Evolutionary conservation across 768 basidiomycete species (phyloP).

Genomic region (Antrodiella citrinella): DNA sequence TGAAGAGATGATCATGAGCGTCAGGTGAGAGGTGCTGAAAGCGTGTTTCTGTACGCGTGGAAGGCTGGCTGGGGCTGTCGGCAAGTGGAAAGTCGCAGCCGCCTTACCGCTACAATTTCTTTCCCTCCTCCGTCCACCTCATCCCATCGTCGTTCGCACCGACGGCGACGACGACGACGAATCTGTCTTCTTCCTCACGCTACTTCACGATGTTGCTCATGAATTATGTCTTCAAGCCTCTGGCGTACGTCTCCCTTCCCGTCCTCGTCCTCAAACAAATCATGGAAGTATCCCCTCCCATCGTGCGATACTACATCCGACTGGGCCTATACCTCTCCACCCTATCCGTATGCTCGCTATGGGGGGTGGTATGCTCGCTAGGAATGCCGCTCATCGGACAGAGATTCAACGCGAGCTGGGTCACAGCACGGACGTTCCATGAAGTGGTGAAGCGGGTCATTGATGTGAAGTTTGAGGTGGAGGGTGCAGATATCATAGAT

Average conservation of each 20-base stretch:
- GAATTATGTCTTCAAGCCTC: constrained; percentile 50
- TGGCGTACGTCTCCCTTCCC: constrained; percentile 74
- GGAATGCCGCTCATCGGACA: constrained; percentile 60
- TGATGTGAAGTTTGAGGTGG: constrained; percentile 65
- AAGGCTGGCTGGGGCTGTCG: background rate
- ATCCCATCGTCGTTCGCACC: background rate
- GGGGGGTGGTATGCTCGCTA: constrained; percentile 61
- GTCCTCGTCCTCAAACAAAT: constrained; percentile 55
- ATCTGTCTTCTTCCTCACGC: constrained; percentile 1
- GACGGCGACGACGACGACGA: constrained; percentile 5
- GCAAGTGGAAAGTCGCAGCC: background rate
- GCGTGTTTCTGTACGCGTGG: background rate
- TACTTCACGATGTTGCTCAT: constrained; percentile 51
- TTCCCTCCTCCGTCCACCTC: constrained; percentile 1
- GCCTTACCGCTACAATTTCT: constrained; percentile 1
- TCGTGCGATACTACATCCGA: constrained; percentile 66
- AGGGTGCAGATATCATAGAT: constrained; percentile 77
- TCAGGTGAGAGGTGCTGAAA: background rate
- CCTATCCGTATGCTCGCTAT: constrained; percentile 60
- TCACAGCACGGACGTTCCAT: constrained; percentile 84
- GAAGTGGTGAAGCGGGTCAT: constrained; percentile 50
- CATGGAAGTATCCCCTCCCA: constrained; percentile 39
- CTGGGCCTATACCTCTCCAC: constrained; percentile 65
- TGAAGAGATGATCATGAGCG: background rate
- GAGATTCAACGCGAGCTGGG: constrained; percentile 71